Evolutionary conservation across 2,329 filamentous ascomycete species (phyloP).

Genomic region (Botryosphaeria agaves): DNA sequence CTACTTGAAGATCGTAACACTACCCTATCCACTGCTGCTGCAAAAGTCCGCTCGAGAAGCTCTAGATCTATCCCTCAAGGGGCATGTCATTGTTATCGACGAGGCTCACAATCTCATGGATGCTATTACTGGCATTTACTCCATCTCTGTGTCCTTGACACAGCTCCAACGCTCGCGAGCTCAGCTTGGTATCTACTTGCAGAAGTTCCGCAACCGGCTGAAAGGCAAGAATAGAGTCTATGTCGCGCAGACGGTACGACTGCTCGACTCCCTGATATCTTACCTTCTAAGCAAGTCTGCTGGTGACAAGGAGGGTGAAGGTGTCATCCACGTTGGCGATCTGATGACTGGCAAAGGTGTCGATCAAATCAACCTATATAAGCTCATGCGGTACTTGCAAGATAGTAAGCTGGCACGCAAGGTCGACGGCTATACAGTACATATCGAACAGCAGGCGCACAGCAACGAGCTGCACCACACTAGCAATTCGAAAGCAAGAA

Average conservation of each 20-base stretch:
- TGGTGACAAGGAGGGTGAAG: constrained; percentile 33
- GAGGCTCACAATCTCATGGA: constrained; percentile 98
- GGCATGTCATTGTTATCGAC: constrained; percentile 86
- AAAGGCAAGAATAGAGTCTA: constrained; percentile 87
- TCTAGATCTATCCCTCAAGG: constrained; percentile 67
- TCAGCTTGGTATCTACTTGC: constrained; percentile 68
- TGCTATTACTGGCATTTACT: constrained; percentile 74
- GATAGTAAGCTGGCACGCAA: constrained; percentile 89
- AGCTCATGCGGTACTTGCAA: constrained; percentile 72
- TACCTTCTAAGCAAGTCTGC: constrained; percentile 42
- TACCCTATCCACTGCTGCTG: constrained; percentile 81
- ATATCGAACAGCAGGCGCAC: constrained; percentile 34
- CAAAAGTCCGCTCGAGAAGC: constrained; percentile 80
- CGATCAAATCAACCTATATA: constrained; percentile 89
- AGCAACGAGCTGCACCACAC: neutral
- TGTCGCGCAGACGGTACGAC: constrained; percentile 68
- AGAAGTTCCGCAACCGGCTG: constrained; percentile 71
- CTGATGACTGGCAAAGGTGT: constrained; percentile 71
- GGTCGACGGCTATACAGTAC: constrained; percentile 70
- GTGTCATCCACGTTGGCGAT: constrained; percentile 50
- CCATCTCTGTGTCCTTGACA: constrained; percentile 52
- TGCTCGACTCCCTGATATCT: constrained; percentile 60
- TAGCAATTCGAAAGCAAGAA: constrained; percentile 5
- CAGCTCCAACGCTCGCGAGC: constrained; percentile 57
- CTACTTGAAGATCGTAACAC: constrained; percentile 50